Evolutionary conservation across 2,329 filamentous ascomycete genomes (phyloP).

Genomic region (Raffaelea ambrosiae): DNA sequence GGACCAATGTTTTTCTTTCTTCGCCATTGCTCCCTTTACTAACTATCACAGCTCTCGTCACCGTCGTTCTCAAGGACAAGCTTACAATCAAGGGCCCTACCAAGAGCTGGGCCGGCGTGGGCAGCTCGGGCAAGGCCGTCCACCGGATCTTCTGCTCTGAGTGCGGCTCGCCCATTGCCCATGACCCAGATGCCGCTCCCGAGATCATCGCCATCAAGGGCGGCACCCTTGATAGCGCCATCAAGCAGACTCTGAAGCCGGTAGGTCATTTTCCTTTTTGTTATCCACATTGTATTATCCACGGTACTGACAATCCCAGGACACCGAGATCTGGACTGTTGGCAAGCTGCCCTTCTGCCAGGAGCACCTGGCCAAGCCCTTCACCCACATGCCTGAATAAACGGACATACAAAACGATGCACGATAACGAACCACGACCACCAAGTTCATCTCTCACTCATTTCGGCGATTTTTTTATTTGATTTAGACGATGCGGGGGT

Average conservation of each 20-base stretch:
- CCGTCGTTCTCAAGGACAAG: conserved; percentile 58
- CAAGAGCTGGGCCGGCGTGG: conserved; percentile 55
- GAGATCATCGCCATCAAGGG: conserved; percentile 63
- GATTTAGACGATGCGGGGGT: no score
- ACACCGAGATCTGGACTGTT: conserved; percentile 62
- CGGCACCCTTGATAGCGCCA: conserved; percentile 52
- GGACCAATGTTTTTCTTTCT: no score
- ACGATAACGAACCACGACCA: no score
- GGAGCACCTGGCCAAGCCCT: conserved; percentile 55
- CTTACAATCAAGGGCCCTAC: conserved; percentile 53
- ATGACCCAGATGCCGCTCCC: conserved; percentile 62
- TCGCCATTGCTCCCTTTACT: not conserved
- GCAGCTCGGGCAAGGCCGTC: conserved; percentile 52
- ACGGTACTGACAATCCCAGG: conserved; percentile 24
- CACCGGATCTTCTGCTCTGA: conserved; percentile 63
- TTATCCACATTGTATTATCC: not conserved
- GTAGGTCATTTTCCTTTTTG: conserved; percentile 25
- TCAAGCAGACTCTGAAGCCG: conserved; percentile 61
- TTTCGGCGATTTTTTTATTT: no score
- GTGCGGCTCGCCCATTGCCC: conserved; percentile 61
- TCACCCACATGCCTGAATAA: conserved; percentile 55
- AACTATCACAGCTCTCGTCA: conserved; percentile 47
- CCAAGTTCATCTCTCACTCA: no score
- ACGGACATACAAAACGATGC: no score
- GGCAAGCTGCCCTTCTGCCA: conserved; percentile 63